Conservation (phyloP, 2,329 filamentous ascomycete species). For the Verticillium longisporum region DNA sequence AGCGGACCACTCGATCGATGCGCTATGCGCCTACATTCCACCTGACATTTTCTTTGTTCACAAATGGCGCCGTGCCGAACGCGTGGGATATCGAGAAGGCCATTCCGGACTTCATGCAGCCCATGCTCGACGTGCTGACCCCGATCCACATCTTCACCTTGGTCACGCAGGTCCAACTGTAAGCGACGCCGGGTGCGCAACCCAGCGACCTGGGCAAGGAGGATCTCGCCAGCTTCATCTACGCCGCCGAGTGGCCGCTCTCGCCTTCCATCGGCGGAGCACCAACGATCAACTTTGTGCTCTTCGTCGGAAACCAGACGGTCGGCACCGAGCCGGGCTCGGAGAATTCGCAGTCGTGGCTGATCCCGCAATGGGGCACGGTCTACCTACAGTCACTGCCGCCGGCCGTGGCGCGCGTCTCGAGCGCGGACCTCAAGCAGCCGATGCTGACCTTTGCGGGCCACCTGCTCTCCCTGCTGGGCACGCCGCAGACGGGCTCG, state of each 20-base stretch:
- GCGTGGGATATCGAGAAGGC: constrained; percentile 88
- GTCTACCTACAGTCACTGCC: constrained; percentile 52
- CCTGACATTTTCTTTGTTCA: constrained; percentile 91
- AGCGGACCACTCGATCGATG: constrained; percentile 75
- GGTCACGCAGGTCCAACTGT: constrained; percentile 92
- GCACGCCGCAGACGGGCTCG: constrained; percentile 75
- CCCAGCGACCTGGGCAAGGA: constrained; percentile 67
- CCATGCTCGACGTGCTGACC: constrained; percentile 70
- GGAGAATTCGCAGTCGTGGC: constrained; percentile 62
- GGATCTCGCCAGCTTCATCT: constrained; percentile 90
- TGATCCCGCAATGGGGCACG: constrained; percentile 91
- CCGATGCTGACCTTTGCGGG: constrained; percentile 86
- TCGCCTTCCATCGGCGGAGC: constrained; percentile 89
- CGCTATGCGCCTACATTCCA: constrained; percentile 94
- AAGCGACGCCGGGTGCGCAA: constrained; percentile 64
- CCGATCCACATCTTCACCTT: constrained; percentile 92
- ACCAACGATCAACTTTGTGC: constrained; percentile 91
- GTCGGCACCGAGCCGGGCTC: constrained; percentile 44
- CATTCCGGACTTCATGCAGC: constrained; percentile 72
- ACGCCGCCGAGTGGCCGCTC: constrained; percentile 94
- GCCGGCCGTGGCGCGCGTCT: constrained; percentile 43
- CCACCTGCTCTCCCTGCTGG: constrained; percentile 81
- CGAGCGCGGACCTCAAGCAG: constrained; percentile 61
- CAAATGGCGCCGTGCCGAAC: constrained; percentile 67
- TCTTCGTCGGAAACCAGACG: constrained; percentile 78